Evolutionary conservation across 23 red algal genomes (phyloP).

Genomic region (Cyanidiococcus yangmingshanensis): DNA sequence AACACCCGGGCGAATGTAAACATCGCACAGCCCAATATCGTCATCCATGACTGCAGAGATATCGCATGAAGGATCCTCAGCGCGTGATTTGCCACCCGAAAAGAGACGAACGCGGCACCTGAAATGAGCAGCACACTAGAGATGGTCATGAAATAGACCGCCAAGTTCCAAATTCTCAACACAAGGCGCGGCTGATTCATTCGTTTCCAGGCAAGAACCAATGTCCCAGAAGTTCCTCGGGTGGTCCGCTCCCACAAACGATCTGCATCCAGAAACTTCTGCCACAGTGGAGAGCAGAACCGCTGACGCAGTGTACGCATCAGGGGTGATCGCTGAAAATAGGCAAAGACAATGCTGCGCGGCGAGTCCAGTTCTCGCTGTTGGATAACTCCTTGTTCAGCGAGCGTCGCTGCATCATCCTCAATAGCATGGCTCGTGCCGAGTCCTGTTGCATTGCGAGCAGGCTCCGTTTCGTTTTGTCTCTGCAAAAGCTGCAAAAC

Average conservation of each 20-base stretch:
- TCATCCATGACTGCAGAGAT: slow-evolving; percentile 32
- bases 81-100: slow-evolving; percentile 18
- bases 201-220: neutral
- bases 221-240: neutral
- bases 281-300: neutral
- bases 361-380: neutral
- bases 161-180: neutral
- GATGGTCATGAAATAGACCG: neutral
- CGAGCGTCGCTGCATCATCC: neutral
- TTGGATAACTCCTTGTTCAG: neutral
- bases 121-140: neutral
- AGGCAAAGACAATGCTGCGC: slow-evolving; percentile 1
- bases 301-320: neutral
- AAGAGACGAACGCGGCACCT: neutral
- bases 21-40: slow-evolving; percentile 42
- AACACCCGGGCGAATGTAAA: slow-evolving; percentile 66
- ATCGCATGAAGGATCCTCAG: slow-evolving; percentile 28
- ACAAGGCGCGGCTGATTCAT: neutral
- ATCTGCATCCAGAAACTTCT: neutral
- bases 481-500: neutral
- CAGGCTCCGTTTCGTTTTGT: neutral
- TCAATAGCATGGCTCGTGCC: neutral
- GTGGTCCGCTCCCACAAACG: neutral
- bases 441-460: neutral
- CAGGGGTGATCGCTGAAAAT: slow-evolving; percentile 11